These are phyloP conservation scores for Domatiomyces catenatus DNA, from an alignment of 2,329 filamentous ascomycete genomes.

Conservation along the genomic window DNA sequence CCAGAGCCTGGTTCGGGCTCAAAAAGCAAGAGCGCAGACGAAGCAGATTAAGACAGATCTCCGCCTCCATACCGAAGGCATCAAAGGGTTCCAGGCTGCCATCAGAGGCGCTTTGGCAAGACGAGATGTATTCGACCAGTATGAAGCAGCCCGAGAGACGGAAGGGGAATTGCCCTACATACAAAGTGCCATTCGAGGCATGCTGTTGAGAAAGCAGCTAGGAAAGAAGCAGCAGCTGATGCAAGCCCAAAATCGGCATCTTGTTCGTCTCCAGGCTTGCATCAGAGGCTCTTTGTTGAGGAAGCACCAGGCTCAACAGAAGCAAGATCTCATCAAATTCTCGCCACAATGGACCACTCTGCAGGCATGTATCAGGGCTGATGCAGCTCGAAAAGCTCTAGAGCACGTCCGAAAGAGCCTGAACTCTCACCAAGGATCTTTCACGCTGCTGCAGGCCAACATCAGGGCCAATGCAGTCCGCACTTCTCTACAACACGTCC, in stretches of 20 bases:
- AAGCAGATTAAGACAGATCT: conserved; percentile 26
- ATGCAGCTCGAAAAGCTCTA: conserved; percentile 21
- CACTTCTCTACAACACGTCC: conserved; percentile 20
- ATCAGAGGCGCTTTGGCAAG: conserved; percentile 35
- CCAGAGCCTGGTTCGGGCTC: conserved; percentile 61
- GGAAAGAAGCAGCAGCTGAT: conserved; percentile 7
- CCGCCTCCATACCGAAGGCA: conserved; percentile 27
- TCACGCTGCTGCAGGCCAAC: conserved; percentile 38
- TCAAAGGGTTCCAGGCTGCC: conserved; percentile 40
- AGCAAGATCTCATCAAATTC: conserved; percentile 27
- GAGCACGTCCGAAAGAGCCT: conserved; percentile 26
- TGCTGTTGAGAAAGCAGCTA: conserved; percentile 12
- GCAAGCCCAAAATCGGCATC: conserved; percentile 28
- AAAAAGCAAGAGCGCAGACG: conserved; percentile 29
- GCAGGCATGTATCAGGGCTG: conserved; percentile 32
- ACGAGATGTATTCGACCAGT: conserved; percentile 32
- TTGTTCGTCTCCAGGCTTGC: conserved; percentile 24
- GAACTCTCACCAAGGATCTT: conserved; percentile 26
- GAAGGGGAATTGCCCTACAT: conserved; percentile 45
- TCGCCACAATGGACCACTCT: conserved; percentile 28
- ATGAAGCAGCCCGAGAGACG: conserved; percentile 47
- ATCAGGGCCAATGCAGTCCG: conserved; percentile 32
- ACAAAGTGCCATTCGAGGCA: conserved; percentile 52
- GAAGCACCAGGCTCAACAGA: conserved; percentile 25
- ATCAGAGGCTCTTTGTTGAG: conserved; percentile 23